phyloP scores from a whole-genome alignment of 1,139 yeast species.

The Candida tetrigidarum region DNA sequence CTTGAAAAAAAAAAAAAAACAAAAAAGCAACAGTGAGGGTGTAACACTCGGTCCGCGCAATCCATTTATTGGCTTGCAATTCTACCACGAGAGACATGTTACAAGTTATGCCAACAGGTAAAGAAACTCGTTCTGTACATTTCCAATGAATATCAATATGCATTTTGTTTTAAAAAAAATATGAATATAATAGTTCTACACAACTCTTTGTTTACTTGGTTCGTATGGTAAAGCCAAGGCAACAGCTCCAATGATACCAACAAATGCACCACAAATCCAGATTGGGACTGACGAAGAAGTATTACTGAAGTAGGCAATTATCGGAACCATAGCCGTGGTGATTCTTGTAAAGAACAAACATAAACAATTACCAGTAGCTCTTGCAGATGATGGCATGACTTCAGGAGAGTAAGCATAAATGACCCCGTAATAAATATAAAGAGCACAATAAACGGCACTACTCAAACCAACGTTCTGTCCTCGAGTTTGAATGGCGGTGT shows the following conservation, averaged over 20 bases:
- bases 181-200: conserved; percentile 5
- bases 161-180: no score
- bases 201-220: conserved; percentile 34
- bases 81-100: no score
- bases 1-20: background rate
- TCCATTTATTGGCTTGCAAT: no score
- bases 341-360: conserved; percentile 33
- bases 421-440: conserved; percentile 38
- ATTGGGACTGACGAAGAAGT: conserved; percentile 34
- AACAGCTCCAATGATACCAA: conserved; percentile 33
- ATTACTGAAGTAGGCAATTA: conserved; percentile 33
- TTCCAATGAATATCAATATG: no score
- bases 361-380: conserved; percentile 40
- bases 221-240: conserved; percentile 39
- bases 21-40: no score
- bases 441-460: conserved; percentile 30
- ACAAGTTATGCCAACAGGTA: no score
- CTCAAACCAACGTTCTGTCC: conserved; percentile 34
- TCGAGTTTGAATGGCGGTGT: conserved; percentile 33
- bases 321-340: conserved; percentile 35
- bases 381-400: conserved; percentile 36
- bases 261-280: conserved; percentile 38
- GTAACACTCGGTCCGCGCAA: no score
- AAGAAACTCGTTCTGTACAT: no score
- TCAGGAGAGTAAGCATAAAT: conserved; percentile 40